Conservation (phyloP, 1,284 basidiomycete species). For the Athelia sp. region DNA sequence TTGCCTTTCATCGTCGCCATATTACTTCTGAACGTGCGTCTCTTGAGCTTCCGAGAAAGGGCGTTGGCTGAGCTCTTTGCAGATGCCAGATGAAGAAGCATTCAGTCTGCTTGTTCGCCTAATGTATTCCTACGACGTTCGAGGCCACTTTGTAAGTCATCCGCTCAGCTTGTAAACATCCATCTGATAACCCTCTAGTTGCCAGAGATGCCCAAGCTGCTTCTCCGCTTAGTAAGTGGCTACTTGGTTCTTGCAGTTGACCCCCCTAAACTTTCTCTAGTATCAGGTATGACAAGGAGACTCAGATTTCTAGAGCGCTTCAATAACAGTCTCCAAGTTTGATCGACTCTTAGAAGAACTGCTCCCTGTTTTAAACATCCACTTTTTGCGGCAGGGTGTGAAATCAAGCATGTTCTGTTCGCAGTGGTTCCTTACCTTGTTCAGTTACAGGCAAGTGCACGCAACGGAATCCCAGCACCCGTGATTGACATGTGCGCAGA, state of each 20-base stretch:
- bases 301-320: background rate
- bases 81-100: conserved; percentile 99
- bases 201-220: conserved; percentile 97
- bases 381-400: conserved; percentile 89
- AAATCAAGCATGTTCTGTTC: conserved; percentile 97
- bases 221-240: conserved; percentile 74
- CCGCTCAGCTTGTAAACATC: too few species aligned
- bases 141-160: conserved; percentile 71
- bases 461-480: conserved; percentile 1
- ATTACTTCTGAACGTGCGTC: conserved; percentile 80
- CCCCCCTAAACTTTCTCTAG: conserved; percentile 23
- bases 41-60: background rate
- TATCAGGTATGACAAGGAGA: conserved; percentile 37
- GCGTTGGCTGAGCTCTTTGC: conserved; percentile 7
- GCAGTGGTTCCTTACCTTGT: conserved; percentile 98
- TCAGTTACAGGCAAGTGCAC: conserved; percentile 76
- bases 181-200: conserved; percentile 26
- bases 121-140: conserved; percentile 96
- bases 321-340: conserved; percentile 51
- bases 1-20: conserved; percentile 95
- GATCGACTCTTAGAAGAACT: conserved; percentile 93
- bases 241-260: conserved; percentile 1
- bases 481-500: conserved; percentile 35
- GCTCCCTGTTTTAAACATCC: conserved; percentile 85
- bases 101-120: conserved; percentile 94